Conservation (phyloP, 139 green algal genomes). For the Volvox reticuliferus region DNA sequence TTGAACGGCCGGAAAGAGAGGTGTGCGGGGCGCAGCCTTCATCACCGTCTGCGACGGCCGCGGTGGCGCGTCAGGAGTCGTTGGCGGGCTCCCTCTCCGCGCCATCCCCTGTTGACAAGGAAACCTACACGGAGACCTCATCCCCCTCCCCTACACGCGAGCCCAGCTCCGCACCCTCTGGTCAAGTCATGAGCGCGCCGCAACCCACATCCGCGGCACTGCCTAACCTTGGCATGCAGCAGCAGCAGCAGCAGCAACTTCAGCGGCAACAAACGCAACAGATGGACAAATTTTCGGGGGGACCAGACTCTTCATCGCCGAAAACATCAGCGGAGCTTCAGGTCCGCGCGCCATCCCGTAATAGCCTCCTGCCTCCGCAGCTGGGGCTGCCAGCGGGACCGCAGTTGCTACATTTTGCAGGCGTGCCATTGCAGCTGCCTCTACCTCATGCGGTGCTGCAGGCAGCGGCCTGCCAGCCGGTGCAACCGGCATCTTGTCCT, state of each 20-base stretch:
- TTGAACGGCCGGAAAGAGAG: no score
- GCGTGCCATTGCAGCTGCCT: not conserved
- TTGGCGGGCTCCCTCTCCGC: not conserved
- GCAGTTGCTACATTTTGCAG: not conserved
- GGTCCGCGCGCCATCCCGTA: not conserved
- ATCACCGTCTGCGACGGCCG: not conserved
- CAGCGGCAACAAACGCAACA: constrained; percentile 20
- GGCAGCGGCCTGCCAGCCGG: not conserved
- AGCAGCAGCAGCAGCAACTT: constrained; percentile 34
- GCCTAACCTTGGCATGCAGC: constrained; percentile 15
- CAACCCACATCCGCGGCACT: not conserved
- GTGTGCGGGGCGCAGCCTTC: not conserved
- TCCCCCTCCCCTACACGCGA: not conserved
- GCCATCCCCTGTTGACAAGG: not conserved
- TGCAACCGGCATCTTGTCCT: not conserved
- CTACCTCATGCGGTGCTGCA: not conserved
- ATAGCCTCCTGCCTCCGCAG: not conserved
- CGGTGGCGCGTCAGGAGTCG: not conserved
- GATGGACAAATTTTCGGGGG: not conserved
- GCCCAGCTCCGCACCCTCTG: not conserved
- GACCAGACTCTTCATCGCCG: not conserved
- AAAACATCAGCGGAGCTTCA: not conserved
- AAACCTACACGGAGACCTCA: not conserved
- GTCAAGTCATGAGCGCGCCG: not conserved
- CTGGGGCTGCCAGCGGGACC: not conserved